phyloP scores from a whole-genome alignment of 1,139 yeast species.

The Protomyces arabidopsidicola region DNA sequence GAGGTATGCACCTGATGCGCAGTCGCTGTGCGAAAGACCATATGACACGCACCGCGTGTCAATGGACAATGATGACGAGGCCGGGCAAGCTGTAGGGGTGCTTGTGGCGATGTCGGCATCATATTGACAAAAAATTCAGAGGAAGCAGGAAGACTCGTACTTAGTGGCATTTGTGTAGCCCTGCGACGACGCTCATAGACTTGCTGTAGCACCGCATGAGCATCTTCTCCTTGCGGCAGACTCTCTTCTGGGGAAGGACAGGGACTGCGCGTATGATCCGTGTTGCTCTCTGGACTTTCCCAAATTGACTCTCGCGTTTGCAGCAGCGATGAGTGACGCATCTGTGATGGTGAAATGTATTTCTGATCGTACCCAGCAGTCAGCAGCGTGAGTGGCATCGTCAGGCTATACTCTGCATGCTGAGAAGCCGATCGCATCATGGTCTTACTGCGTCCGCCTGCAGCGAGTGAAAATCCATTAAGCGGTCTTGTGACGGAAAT shows the following conservation, averaged over 20 bases:
- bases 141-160: neutral
- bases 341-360: slow-evolving; percentile 4
- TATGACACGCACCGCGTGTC: slow-evolving; percentile 12
- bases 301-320: slow-evolving; percentile 12
- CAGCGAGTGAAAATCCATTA: neutral
- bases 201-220: slow-evolving; percentile 4
- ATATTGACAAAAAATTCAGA: slow-evolving; percentile 4
- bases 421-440: slow-evolving; percentile 11
- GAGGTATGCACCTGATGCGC: slow-evolving; percentile 4
- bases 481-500: slow-evolving; percentile 10
- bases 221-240: slow-evolving; percentile 1
- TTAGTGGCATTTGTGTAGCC: too few species aligned
- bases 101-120: slow-evolving; percentile 12
- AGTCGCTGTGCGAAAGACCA: slow-evolving; percentile 1
- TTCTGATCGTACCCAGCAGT: neutral
- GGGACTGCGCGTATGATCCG: neutral
- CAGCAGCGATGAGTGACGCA: slow-evolving; percentile 2
- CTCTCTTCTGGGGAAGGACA: neutral
- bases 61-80: neutral
- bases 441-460: neutral
- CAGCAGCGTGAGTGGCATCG: slow-evolving; percentile 12
- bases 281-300: too few species aligned
- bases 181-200: slow-evolving; percentile 15
- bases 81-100: slow-evolving; percentile 1
- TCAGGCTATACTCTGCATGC: slow-evolving; percentile 8